phyloP scores from a whole-genome alignment of 164 flowering plant genomes.

The Magnolia changhungtana region DNA sequence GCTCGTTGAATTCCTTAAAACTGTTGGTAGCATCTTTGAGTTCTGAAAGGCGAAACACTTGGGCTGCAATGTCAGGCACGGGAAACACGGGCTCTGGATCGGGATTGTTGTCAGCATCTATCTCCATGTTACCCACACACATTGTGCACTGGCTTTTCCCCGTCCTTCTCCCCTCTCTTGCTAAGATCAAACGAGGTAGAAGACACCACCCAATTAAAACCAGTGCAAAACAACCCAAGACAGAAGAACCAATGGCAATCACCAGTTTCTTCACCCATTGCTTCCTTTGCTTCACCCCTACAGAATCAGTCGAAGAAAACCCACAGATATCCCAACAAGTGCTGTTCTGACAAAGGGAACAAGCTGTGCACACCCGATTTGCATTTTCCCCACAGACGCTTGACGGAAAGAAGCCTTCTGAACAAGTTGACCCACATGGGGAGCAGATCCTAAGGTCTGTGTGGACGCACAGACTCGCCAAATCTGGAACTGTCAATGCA shows the following conservation, averaged over 20 bases:
- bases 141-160: conserved; percentile 35
- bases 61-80: conserved; percentile 52
- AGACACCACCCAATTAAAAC: conserved; percentile 48
- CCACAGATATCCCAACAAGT: conserved; percentile 68
- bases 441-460: conserved; percentile 64
- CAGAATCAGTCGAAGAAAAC: conserved; percentile 29
- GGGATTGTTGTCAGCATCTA: conserved; percentile 28
- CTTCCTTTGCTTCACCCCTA: conserved; percentile 21
- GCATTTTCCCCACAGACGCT: conserved; percentile 59
- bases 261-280: conserved; percentile 28
- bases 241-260: conserved; percentile 47
- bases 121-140: conserved; percentile 45
- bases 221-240: conserved; percentile 35
- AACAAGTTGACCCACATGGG: conserved; percentile 71
- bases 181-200: conserved; percentile 35
- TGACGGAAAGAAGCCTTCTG: conserved; percentile 65
- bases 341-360: conserved; percentile 89
- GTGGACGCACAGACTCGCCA: conserved; percentile 57
- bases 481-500: conserved; percentile 64
- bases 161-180: conserved; percentile 22
- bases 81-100: conserved; percentile 30
- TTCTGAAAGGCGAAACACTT: conserved; percentile 77
- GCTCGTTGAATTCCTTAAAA: conserved; percentile 90
- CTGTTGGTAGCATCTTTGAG: conserved; percentile 91
- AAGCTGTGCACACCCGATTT: conserved; percentile 76